Evolutionary conservation across 352 stramenopile species (phyloP).

Genomic region (Globisporangium recalcitrans): DNA sequence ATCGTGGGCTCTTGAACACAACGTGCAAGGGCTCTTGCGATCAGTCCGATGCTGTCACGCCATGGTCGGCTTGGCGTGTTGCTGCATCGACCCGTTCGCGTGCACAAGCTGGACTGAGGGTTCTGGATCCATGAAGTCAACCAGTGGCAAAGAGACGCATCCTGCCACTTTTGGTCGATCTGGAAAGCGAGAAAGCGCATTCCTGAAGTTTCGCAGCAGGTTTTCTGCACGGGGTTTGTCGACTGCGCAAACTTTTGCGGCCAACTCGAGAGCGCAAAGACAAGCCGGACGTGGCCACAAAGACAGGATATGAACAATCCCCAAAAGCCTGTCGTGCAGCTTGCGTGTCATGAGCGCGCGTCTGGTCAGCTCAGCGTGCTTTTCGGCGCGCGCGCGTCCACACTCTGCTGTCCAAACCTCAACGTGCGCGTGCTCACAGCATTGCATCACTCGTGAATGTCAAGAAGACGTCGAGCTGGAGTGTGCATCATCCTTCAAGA

Average conservation of each 20-base stretch:
- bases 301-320: not conserved
- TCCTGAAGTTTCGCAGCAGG: not conserved
- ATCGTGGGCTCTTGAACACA: too few species aligned
- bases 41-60: too few species aligned
- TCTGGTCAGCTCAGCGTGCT: too few species aligned
- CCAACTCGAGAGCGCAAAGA: not conserved
- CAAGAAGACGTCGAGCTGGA: not conserved
- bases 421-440: slow-evolving; percentile 1
- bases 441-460: slow-evolving; percentile 9
- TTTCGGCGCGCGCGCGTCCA: too few species aligned
- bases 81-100: too few species aligned
- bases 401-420: not conserved
- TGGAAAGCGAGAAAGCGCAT: not conserved
- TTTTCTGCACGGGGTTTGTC: not conserved
- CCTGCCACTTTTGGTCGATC: not conserved
- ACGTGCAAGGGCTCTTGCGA: too few species aligned
- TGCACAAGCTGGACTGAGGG: too few species aligned
- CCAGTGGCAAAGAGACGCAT: too few species aligned
- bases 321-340: not conserved
- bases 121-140: too few species aligned
- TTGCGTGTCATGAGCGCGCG: not conserved
- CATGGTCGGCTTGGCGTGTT: too few species aligned
- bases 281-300: not conserved
- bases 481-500: not conserved
- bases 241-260: not conserved